Evolutionary conservation across 2,329 filamentous ascomycete species (phyloP).

Genomic region (Fusarium nodosum): DNA sequence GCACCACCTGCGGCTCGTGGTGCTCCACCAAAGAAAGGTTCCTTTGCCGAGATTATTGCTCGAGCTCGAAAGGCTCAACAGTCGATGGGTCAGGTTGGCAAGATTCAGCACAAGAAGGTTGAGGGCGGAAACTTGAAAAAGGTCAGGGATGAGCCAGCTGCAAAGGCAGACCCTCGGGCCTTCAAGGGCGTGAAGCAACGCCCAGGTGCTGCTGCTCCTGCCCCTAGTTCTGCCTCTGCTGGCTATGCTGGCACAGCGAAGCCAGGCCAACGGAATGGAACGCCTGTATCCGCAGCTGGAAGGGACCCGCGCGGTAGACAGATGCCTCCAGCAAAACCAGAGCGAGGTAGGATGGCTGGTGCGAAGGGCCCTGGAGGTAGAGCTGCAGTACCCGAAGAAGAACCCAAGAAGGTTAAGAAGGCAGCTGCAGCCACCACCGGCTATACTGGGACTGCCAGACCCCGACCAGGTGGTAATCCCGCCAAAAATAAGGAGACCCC

Average conservation of each 20-base stretch:
- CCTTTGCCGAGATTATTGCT: conserved; percentile 80
- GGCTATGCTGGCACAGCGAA: conserved; percentile 55
- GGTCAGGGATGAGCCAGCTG: conserved; percentile 61
- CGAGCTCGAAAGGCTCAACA: conserved; percentile 76
- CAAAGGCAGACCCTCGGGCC: conserved; percentile 46
- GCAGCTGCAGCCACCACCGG: conserved; percentile 73
- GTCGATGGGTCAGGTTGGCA: conserved; percentile 72
- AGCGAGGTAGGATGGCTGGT: conserved; percentile 39
- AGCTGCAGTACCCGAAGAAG: conserved; percentile 43
- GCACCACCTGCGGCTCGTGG: conserved; percentile 59
- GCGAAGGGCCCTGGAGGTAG: conserved; percentile 42
- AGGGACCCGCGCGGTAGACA: conserved; percentile 45
- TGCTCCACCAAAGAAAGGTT: conserved; percentile 77
- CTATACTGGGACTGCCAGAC: conserved; percentile 74
- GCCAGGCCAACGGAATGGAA: conserved; percentile 44
- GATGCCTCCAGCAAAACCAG: conserved; percentile 34
- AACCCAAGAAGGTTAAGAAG: conserved; percentile 72
- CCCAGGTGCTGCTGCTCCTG: neutral
- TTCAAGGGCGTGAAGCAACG: conserved; percentile 42
- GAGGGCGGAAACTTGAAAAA: conserved; percentile 68
- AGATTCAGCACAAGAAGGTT: conserved; percentile 80
- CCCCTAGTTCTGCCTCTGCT: conserved; percentile 21
- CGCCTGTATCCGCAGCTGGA: conserved; percentile 44
- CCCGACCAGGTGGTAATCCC: conserved; percentile 59
- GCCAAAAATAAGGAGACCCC: conserved; percentile 53